These are phyloP conservation scores for Naganishia vaughanmartiniae DNA, from an alignment of 768 basidiomycete species.

Conservation along the genomic window DNA sequence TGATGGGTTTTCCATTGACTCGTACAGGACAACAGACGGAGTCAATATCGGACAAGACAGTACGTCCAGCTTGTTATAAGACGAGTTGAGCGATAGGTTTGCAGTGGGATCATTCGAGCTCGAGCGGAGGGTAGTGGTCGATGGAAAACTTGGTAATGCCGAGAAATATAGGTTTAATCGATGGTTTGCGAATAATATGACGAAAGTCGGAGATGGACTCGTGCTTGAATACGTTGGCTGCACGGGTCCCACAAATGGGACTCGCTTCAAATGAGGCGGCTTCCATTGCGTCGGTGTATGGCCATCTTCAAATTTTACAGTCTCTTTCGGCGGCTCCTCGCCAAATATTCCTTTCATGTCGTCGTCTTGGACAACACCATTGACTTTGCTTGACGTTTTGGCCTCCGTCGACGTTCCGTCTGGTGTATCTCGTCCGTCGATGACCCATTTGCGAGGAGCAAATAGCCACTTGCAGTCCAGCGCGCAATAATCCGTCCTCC, in stretches of 20 bases:
- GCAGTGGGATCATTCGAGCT: conserved; percentile 5
- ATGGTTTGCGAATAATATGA: conserved; percentile 20
- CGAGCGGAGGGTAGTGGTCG: conserved; percentile 4
- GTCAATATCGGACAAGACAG: conserved; percentile 23
- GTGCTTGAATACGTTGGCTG: not conserved
- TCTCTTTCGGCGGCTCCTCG: not conserved
- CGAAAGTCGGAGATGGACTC: conserved; percentile 8
- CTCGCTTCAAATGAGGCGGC: not conserved
- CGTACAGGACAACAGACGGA: conserved; percentile 12
- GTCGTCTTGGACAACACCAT: conserved; percentile 3
- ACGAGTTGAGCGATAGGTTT: not conserved
- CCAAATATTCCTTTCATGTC: conserved; percentile 10
- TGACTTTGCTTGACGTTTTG: not conserved
- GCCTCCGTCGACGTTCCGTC: not conserved
- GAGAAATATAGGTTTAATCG: conserved; percentile 26
- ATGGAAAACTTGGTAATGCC: conserved; percentile 5
- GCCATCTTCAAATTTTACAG: not conserved
- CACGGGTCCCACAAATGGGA: not conserved
- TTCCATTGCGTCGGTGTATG: not conserved
- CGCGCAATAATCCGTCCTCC: conserved; percentile 26
- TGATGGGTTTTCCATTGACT: not conserved
- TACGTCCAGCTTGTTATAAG: conserved; percentile 21
- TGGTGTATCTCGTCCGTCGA: not conserved
- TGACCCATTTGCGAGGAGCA: conserved; percentile 19
- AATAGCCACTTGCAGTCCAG: conserved; percentile 24